A percentile compares a stretch with the other conserved stretches of the same genome.
These are phyloP conservation scores for Macaranga tanarius DNA, from an alignment of 441 rosid species.

Conservation along the genomic window DNA sequence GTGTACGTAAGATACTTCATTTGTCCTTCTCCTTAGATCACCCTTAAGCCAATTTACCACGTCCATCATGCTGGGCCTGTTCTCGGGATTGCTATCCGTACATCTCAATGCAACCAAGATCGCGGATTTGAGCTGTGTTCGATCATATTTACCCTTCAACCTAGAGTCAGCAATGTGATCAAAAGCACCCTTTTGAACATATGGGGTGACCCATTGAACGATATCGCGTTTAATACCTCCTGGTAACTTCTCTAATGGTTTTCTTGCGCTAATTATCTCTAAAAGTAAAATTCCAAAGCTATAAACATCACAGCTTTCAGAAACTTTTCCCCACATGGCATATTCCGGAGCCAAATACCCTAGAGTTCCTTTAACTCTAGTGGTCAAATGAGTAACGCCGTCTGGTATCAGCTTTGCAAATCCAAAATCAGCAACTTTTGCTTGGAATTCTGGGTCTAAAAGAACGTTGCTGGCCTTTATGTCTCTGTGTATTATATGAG, in stretches of 20 bases:
- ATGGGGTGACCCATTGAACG: constrained; percentile 62
- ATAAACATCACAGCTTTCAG: constrained; percentile 72
- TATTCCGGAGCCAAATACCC: constrained; percentile 79
- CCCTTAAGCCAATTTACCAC: constrained; percentile 59
- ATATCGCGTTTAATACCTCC: constrained; percentile 42
- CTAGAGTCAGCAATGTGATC: constrained; percentile 57
- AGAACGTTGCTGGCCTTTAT: constrained; percentile 76
- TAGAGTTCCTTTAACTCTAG: constrained; percentile 68
- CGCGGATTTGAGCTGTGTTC: constrained; percentile 41
- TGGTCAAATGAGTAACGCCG: constrained; percentile 67
- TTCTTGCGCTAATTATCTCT: constrained; percentile 56
- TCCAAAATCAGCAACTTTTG: constrained; percentile 77
- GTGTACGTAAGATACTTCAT: constrained; percentile 17
- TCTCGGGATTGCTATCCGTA: constrained; percentile 46
- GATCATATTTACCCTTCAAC: constrained; percentile 52
- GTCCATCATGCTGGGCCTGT: constrained; percentile 54
- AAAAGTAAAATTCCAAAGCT: constrained; percentile 69
- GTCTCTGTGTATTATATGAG: constrained; percentile 74
- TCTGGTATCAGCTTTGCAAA: constrained; percentile 76
- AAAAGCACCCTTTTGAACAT: constrained; percentile 44
- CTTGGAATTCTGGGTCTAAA: constrained; percentile 59
- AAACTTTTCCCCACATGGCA: constrained; percentile 77
- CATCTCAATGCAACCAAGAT: constrained; percentile 47
- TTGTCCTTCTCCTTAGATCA: constrained; percentile 30
- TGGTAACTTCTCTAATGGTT: constrained; percentile 52